Evolutionary conservation across 2,329 filamentous ascomycete genomes (phyloP).

Genomic region (Camptophora hylomeconis): DNA sequence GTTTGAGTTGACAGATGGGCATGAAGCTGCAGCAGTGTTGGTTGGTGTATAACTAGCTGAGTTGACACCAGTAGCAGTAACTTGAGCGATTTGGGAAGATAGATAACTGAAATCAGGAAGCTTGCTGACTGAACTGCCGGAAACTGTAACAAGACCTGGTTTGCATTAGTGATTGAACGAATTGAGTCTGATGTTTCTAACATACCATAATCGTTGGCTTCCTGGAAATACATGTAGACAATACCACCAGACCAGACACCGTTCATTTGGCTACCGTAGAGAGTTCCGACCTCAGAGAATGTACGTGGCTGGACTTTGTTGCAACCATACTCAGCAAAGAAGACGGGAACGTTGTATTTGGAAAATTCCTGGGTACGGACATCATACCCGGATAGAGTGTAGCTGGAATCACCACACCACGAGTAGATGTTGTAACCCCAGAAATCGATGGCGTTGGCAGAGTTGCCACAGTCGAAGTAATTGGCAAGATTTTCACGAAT

Average conservation of each 20-base stretch:
- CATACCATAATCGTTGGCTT: slow-evolving; percentile 73
- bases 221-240: slow-evolving; percentile 97
- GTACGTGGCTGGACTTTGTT: slow-evolving; percentile 59
- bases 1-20: slow-evolving; percentile 50
- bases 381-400: slow-evolving; percentile 64
- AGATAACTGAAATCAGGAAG: slow-evolving; percentile 65
- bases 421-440: slow-evolving; percentile 99
- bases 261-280: slow-evolving; percentile 74
- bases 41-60: slow-evolving; percentile 57
- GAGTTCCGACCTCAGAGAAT: slow-evolving; percentile 72
- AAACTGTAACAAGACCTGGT: slow-evolving; percentile 44
- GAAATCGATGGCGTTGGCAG: slow-evolving; percentile 68
- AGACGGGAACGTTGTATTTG: slow-evolving; percentile 83
- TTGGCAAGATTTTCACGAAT: slow-evolving; percentile 72
- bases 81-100: slow-evolving; percentile 54
- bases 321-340: slow-evolving; percentile 99
- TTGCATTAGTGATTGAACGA: slow-evolving; percentile 13
- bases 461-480: slow-evolving; percentile 83
- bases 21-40: slow-evolving; percentile 55
- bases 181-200: no score
- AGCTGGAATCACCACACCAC: slow-evolving; percentile 84
- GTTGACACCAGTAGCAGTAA: slow-evolving; percentile 50
- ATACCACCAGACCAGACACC: slow-evolving; percentile 87
- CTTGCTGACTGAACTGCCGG: slow-evolving; percentile 47
- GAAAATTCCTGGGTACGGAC: slow-evolving; percentile 74